A percentile compares a stretch with the other conserved stretches of the same genome.
phyloP scores from a whole-genome alignment of 139 green algal species.

The Eudorina sp. region DNA sequence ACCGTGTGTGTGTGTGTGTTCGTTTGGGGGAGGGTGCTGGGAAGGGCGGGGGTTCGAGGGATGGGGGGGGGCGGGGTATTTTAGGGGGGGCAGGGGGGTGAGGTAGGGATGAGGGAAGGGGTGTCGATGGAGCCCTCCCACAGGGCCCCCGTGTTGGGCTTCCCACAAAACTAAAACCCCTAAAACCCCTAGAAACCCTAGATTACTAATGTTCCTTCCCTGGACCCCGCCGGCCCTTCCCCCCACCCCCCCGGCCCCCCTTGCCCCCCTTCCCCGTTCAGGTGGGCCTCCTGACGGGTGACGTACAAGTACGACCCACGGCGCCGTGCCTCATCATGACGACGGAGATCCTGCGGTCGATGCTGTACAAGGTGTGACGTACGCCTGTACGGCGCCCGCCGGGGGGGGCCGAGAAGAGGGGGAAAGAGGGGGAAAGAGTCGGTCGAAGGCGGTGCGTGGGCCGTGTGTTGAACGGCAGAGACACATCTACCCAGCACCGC shows the following conservation, averaged over 20 bases:
- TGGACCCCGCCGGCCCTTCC: background rate
- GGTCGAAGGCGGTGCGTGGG: too few species aligned
- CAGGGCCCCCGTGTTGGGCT: too few species aligned
- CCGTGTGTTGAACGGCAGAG: too few species aligned
- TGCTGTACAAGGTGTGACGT: slow-evolving; percentile 91
- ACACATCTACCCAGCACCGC: too few species aligned
- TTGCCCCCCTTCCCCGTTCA: slow-evolving; percentile 45
- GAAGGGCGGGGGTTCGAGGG: background rate
- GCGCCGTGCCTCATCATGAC: slow-evolving; percentile 97
- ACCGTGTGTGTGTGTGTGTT: too few species aligned
- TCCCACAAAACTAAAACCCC: too few species aligned
- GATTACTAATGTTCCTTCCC: too few species aligned
- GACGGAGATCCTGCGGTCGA: slow-evolving; percentile 96
- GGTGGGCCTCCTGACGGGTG: slow-evolving; percentile 95
- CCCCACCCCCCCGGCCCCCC: background rate
- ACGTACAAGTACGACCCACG: slow-evolving; percentile 93
- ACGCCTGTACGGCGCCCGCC: background rate
- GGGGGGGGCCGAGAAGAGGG: too few species aligned
- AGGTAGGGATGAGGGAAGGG: background rate
- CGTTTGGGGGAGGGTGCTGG: too few species aligned
- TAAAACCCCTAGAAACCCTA: too few species aligned
- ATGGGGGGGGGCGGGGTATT: background rate
- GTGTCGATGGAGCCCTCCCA: too few species aligned
- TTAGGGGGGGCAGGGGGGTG: background rate
- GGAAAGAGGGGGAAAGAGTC: too few species aligned